Conservation (phyloP, 2,329 filamentous ascomycete species). For the Mycogone perniciosa region DNA sequence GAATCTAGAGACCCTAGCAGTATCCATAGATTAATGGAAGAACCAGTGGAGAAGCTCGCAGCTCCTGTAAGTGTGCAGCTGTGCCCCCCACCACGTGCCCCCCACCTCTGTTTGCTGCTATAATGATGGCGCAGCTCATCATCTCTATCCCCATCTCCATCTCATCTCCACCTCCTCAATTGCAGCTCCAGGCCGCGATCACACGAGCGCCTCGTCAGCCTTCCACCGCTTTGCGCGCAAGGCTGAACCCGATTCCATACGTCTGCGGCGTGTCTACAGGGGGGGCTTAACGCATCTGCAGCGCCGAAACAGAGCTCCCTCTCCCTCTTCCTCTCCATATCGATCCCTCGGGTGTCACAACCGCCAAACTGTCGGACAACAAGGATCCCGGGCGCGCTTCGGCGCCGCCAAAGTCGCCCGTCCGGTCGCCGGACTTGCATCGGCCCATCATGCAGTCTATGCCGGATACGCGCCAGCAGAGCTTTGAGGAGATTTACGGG, state of each 20-base stretch:
- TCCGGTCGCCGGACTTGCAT: conserved; percentile 33
- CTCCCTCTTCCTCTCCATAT: neutral
- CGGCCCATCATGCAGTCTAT: conserved; percentile 58
- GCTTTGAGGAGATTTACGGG: conserved; percentile 98
- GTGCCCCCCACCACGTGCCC: conserved; percentile 3
- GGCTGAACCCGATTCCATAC: too few species aligned
- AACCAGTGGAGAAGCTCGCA: conserved; percentile 6
- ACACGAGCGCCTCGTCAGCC: conserved; percentile 4
- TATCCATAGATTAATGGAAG: neutral
- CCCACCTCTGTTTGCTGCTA: conserved; percentile 2
- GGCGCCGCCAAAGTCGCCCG: conserved; percentile 19
- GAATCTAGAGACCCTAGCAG: too few species aligned
- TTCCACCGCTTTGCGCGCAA: neutral
- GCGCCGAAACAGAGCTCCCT: neutral
- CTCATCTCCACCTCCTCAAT: conserved; percentile 5
- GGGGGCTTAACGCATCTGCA: too few species aligned
- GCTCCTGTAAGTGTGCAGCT: neutral
- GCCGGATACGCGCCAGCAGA: conserved; percentile 76
- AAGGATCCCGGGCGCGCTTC: conserved; percentile 30
- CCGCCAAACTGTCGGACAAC: conserved; percentile 39
- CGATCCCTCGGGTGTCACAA: neutral
- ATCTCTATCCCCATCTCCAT: neutral
- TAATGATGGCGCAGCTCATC: neutral
- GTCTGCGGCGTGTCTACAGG: too few species aligned
- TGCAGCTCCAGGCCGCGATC: conserved; percentile 1